Percentiles rank a stretch among this genome's conserved stretches.
phyloP scores from a whole-genome alignment of 192 early-diverging fungal genomes.

The Umbelopsis isabellina region DNA sequence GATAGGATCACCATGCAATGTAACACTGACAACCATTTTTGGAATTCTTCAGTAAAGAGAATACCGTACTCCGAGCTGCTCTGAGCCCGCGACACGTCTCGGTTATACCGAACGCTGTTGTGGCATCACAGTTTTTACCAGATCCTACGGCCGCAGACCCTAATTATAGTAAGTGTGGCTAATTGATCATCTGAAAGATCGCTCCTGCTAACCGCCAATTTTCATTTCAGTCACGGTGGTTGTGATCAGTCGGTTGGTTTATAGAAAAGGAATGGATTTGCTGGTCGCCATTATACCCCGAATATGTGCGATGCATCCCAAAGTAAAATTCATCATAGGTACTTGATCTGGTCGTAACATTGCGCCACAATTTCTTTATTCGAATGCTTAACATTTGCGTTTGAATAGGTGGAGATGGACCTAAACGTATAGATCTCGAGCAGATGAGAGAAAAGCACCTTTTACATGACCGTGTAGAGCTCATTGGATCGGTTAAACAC shows the following conservation, averaged over 20 bases:
- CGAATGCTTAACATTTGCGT: neutral
- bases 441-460: conserved; percentile 95
- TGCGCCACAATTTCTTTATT: neutral
- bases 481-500: conserved; percentile 84
- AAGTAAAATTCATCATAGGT: conserved; percentile 93
- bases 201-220: neutral
- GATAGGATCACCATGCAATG: neutral
- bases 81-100: conserved; percentile 89
- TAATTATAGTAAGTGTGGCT: conserved; percentile 62
- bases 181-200: neutral
- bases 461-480: conserved; percentile 89
- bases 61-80: conserved; percentile 93
- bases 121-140: conserved; percentile 89
- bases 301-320: conserved; percentile 78
- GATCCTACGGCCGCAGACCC: conserved; percentile 76
- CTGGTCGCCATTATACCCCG: conserved; percentile 89
- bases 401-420: conserved; percentile 84
- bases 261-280: conserved; percentile 94
- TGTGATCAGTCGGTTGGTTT: conserved; percentile 88
- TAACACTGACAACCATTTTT: neutral
- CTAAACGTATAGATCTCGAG: conserved; percentile 93
- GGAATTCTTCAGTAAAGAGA: conserved; percentile 81
- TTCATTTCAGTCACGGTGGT: conserved; percentile 83
- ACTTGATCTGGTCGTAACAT: neutral
- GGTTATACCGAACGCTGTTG: conserved; percentile 97